phyloP scores from a whole-genome alignment of 2,329 filamentous ascomycete genomes.

The Colletotrichum cereale region DNA sequence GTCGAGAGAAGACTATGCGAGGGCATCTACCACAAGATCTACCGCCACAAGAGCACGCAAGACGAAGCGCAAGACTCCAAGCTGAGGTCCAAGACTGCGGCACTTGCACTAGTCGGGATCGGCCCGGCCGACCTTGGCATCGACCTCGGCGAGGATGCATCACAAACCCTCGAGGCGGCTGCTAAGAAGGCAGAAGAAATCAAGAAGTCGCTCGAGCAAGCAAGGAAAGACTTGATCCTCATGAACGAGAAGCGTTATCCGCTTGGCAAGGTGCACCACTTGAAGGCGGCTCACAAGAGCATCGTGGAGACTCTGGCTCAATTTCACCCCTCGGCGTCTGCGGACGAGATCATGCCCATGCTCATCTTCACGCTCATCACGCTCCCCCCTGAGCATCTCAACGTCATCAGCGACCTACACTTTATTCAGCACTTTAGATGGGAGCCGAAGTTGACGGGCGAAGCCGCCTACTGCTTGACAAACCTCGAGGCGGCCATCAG shows the following conservation, averaged over 20 bases:
- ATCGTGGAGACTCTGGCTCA: slow-evolving; percentile 88
- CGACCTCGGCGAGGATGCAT: slow-evolving; percentile 71
- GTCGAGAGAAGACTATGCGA: slow-evolving; percentile 90
- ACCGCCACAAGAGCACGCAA: slow-evolving; percentile 89
- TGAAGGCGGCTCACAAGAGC: slow-evolving; percentile 90
- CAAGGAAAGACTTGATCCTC: slow-evolving; percentile 76
- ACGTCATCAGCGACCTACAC: slow-evolving; percentile 92
- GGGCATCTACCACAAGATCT: slow-evolving; percentile 87
- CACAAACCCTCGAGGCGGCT: slow-evolving; percentile 67
- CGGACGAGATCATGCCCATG: slow-evolving; percentile 96
- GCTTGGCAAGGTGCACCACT: slow-evolving; percentile 87
- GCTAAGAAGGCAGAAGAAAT: slow-evolving; percentile 76
- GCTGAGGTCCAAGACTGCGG: slow-evolving; percentile 91
- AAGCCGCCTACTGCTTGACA: slow-evolving; percentile 95
- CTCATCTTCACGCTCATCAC: slow-evolving; percentile 97
- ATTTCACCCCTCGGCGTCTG: slow-evolving; percentile 84
- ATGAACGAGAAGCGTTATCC: slow-evolving; percentile 93
- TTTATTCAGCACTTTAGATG: slow-evolving; percentile 95
- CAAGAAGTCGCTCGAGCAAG: slow-evolving; percentile 77
- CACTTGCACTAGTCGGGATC: slow-evolving; percentile 91
- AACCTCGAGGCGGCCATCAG: slow-evolving; percentile 95
- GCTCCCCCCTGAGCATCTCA: slow-evolving; percentile 84
- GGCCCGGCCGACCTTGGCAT: slow-evolving; percentile 87
- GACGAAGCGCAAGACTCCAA: slow-evolving; percentile 97
- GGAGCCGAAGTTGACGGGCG: slow-evolving; percentile 87